These are phyloP conservation scores for Sphagnurus paluster DNA, from an alignment of 1,284 basidiomycete species.

Conservation along the genomic window DNA sequence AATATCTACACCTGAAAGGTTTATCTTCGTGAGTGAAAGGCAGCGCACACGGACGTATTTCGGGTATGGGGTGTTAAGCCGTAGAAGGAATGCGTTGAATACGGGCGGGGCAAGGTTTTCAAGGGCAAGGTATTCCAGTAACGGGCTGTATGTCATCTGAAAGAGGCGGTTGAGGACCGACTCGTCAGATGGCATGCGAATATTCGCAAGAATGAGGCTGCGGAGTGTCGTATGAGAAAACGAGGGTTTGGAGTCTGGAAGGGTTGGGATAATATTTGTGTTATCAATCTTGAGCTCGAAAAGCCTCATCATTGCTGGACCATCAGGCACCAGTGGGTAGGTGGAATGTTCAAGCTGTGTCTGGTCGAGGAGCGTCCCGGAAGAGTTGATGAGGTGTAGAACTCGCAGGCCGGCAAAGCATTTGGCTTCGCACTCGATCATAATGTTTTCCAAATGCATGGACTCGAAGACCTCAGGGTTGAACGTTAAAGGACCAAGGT, in stretches of 20 bases:
- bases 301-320: conserved; percentile 11
- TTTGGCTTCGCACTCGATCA: conserved; percentile 13
- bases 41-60: not conserved
- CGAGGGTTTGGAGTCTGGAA: conserved; percentile 1
- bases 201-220: conserved; percentile 1
- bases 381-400: conserved; percentile 16
- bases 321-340: conserved; percentile 9
- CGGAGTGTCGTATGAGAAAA: conserved; percentile 3
- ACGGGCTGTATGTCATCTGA: conserved; percentile 2
- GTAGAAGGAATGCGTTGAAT: not conserved
- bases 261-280: conserved; percentile 4
- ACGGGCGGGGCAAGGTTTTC: not conserved
- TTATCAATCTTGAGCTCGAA: conserved; percentile 2
- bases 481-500: conserved; percentile 7
- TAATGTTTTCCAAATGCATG: conserved; percentile 3
- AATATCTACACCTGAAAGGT: too few species aligned
- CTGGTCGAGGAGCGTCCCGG: conserved; percentile 12
- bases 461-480: conserved; percentile 3
- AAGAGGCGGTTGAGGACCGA: conserved; percentile 1
- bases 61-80: not conserved
- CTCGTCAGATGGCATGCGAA: not conserved
- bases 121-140: conserved; percentile 3
- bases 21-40: not conserved
- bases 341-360: conserved; percentile 7
- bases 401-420: conserved; percentile 5